Evolutionary conservation across 345 rosid species (phyloP).

Genomic region (Eucalyptus cladocalyx): DNA sequence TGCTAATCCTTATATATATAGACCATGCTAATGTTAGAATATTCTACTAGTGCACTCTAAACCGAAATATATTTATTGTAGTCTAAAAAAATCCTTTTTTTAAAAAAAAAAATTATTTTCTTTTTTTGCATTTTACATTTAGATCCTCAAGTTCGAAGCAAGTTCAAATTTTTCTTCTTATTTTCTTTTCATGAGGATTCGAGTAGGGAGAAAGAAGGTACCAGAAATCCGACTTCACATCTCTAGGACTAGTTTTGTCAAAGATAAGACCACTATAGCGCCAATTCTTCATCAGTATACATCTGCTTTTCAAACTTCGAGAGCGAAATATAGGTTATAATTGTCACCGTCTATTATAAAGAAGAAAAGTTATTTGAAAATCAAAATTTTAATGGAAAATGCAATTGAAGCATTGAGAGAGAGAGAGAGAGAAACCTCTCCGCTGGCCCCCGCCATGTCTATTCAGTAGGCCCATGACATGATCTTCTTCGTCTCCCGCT

Average conservation of each 20-base stretch:
- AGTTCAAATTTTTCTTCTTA: background rate
- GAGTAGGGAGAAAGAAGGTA: background rate
- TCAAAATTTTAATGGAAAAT: background rate
- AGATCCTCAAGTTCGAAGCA: background rate
- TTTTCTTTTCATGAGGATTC: background rate
- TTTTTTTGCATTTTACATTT: background rate
- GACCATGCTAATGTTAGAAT: background rate
- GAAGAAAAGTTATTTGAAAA: background rate
- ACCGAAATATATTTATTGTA: background rate
- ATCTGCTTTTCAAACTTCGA: background rate
- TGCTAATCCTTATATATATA: background rate
- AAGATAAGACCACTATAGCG: background rate
- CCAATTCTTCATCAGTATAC: background rate
- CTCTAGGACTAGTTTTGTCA: background rate
- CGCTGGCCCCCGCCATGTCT: slow-evolving; percentile 36
- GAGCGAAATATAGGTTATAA: background rate
- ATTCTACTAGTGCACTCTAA: background rate
- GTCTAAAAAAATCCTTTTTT: background rate
- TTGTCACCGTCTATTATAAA: background rate
- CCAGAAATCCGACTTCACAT: background rate
- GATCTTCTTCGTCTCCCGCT: slow-evolving; percentile 13
- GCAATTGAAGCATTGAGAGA: background rate
- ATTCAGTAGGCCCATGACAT: slow-evolving; percentile 18
- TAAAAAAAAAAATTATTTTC: too few species aligned
- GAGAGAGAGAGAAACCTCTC: background rate